Base-by-base conservation (phyloP, 2,329 filamentous ascomycete genomes). In the Mycosphaerelloides madeirae region DNA sequence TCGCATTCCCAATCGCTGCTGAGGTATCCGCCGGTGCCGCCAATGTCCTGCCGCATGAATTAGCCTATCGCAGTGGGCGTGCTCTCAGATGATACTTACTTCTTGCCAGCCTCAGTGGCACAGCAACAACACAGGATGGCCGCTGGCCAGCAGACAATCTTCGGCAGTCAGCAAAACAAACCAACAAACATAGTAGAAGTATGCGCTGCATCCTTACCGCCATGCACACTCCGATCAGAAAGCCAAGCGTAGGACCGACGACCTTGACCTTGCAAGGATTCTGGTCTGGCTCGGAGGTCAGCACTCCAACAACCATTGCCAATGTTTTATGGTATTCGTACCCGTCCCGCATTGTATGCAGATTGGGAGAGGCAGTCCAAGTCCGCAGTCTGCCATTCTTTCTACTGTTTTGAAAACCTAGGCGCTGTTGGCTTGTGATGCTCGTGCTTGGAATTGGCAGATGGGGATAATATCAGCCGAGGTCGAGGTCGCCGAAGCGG, bases 221-320 rank as follows among this genome's bases (percentile, higher is more conserved):
- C 50, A 65, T 56, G 18, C 59, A 52, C 20, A 67, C 54, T 11
- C 56, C 61, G 14, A 58, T 51, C 7, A 60, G 38, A 52, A 67
- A 67, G 11, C 64, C 64, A 3, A 65, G 50, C 5, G 64, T 67
- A n/a, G 64, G 64, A 9, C 64, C 64, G 6, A 67, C 64, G 7
- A 67, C 50, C 38, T 67, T 67, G 45, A 65, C 50, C 40, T 67
- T 62, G 52, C 64, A 67, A 15, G 64, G 64, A 36, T 66, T 66
- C 43, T 67, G 62, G 33, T 67, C 43, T 40, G 38, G 5, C 38
- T 9, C 9, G 20, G 11, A 12, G 7, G 14, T 43, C 18, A 46
- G 31, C 32, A 15, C 35, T 20, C n/a, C 9, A 0, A 18, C 15
- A 32, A 14, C 29, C 33, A 20, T 37, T 38, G 3, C 6, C 12